Percentiles rank a stretch among this genome's conserved stretches.
phyloP scores from a whole-genome alignment of 768 basidiomycete species.

The Lyophyllum decastes region DNA sequence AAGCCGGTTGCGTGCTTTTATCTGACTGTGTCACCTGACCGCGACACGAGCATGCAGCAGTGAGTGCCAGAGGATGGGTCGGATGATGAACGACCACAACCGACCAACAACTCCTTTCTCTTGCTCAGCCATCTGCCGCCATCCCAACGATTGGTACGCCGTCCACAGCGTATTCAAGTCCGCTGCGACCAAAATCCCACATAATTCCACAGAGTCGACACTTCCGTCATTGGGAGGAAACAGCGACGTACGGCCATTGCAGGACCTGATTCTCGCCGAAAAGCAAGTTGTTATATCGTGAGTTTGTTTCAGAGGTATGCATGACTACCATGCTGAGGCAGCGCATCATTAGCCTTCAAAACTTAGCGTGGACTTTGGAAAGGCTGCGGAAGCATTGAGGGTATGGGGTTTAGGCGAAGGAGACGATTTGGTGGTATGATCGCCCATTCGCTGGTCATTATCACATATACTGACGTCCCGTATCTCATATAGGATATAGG shows the following conservation, averaged over 20 bases:
- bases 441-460: too few relatives aligned
- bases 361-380: constrained; percentile 63
- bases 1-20: too few relatives aligned
- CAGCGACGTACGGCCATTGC: constrained; percentile 77
- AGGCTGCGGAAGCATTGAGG: constrained; percentile 72
- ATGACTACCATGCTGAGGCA: not conserved
- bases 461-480: too few relatives aligned
- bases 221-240: constrained; percentile 71
- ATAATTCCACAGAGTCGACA: constrained; percentile 85
- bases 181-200: constrained; percentile 82
- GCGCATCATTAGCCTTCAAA: constrained; percentile 54
- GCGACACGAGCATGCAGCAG: too few relatives aligned
- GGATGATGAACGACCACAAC: not conserved
- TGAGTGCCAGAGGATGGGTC: too few relatives aligned
- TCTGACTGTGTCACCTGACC: too few relatives aligned
- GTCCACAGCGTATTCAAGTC: constrained; percentile 78
- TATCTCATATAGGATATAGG: too few relatives aligned
- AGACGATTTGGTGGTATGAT: constrained; percentile 78
- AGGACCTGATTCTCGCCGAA: constrained; percentile 89
- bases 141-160: not conserved
- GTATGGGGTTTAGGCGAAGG: constrained; percentile 80
- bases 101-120: not conserved
- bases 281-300: constrained; percentile 82
- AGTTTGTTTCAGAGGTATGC: constrained; percentile 27
- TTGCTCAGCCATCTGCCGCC: not conserved